Percentiles rank a stretch among this genome's conserved stretches.
These are phyloP conservation scores for Orbilia brochopaga DNA, from an alignment of 2,329 filamentous ascomycete species.

Conservation along the genomic window DNA sequence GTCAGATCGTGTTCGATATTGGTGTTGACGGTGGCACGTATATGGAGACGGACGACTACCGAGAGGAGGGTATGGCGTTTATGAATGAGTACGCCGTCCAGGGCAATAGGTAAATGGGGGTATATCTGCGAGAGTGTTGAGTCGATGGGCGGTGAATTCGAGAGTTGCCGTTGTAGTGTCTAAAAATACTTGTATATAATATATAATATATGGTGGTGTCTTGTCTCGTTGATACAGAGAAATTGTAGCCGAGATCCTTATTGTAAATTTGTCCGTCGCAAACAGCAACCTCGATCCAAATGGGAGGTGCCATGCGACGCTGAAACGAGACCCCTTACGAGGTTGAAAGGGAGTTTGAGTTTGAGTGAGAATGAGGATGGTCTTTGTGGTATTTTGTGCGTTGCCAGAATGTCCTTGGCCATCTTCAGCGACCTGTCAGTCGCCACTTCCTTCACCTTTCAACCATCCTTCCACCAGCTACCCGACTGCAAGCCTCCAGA, in stretches of 20 bases:
- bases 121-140: neutral
- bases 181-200: neutral
- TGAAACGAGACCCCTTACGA: no score
- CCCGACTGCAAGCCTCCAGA: constrained; percentile 12
- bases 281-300: no score
- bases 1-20: constrained; percentile 57
- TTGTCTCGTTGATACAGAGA: no score
- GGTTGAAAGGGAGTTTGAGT: neutral
- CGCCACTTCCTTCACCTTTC: constrained; percentile 38
- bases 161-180: no score
- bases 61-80: constrained; percentile 56
- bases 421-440: constrained; percentile 9
- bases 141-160: no score
- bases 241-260: no score
- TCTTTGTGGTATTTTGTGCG: constrained; percentile 40
- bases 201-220: neutral
- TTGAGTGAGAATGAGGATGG: neutral
- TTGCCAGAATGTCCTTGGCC: constrained; percentile 36
- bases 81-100: constrained; percentile 53
- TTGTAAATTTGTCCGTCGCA: no score
- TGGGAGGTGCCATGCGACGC: no score
- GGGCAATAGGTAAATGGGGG: constrained; percentile 14
- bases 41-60: constrained; percentile 57
- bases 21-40: constrained; percentile 55
- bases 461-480: constrained; percentile 23